Percentiles rank a stretch among this genome's conserved stretches.
These are phyloP conservation scores for Pleurotus pulmonarius DNA, from an alignment of 768 basidiomycete genomes.

Conservation along the genomic window DNA sequence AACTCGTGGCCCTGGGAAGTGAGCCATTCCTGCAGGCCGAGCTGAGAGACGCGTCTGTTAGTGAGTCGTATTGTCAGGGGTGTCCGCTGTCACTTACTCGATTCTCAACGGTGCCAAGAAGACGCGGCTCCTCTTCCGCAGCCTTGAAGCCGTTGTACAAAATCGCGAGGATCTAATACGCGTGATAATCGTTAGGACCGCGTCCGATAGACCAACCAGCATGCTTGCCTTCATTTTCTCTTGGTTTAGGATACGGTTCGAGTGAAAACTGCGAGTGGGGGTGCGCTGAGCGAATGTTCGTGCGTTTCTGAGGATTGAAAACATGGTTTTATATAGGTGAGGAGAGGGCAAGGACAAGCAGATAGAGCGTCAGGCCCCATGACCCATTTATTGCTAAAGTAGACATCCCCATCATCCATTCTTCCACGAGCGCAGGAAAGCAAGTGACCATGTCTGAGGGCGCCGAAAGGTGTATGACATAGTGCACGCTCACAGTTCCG, in stretches of 20 bases:
- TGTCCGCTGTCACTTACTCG: slow-evolving; percentile 34
- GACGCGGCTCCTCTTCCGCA: slow-evolving; percentile 66
- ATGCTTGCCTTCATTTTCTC: slow-evolving; percentile 5
- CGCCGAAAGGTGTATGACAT: neutral
- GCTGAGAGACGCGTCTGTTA: slow-evolving; percentile 31
- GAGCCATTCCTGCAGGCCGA: slow-evolving; percentile 71
- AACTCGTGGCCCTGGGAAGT: slow-evolving; percentile 71
- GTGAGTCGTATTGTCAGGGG: neutral
- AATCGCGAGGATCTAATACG: slow-evolving; percentile 62
- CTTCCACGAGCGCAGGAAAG: slow-evolving; percentile 5
- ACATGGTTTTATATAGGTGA: slow-evolving; percentile 4
- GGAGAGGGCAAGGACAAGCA: neutral
- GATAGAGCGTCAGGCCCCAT: neutral
- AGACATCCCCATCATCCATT: neutral
- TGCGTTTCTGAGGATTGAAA: slow-evolving; percentile 6
- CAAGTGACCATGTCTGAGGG: slow-evolving; percentile 6
- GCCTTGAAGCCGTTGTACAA: slow-evolving; percentile 67
- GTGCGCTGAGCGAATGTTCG: neutral
- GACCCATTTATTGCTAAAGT: slow-evolving; percentile 6
- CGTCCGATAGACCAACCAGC: neutral
- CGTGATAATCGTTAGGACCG: neutral
- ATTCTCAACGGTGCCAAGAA: slow-evolving; percentile 81
- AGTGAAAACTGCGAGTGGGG: slow-evolving; percentile 1
- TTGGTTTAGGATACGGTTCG: neutral
- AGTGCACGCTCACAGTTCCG: neutral